These are phyloP conservation scores for Colletotrichum coccodes DNA, from an alignment of 2,329 filamentous ascomycete genomes.

Conservation along the genomic window DNA sequence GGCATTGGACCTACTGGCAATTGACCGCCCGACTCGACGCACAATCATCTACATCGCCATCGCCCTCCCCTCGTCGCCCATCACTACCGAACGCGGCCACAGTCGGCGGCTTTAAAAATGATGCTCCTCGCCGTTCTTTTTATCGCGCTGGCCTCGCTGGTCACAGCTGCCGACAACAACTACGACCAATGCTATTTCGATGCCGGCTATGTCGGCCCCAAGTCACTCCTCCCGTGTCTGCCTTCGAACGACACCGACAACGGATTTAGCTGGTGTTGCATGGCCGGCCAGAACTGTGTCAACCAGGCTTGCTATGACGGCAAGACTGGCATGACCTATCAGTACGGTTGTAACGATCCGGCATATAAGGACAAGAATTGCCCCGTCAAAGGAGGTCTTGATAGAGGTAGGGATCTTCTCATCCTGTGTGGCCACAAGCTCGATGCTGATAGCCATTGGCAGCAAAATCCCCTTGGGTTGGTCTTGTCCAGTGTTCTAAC, in stretches of 20 bases:
- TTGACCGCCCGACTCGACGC: background rate
- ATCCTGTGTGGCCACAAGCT: too few relatives aligned
- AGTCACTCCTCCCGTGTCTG: slow-evolving; percentile 11
- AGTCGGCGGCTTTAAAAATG: background rate
- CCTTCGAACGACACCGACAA: background rate
- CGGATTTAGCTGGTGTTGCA: slow-evolving; percentile 22
- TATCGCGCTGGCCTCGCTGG: background rate
- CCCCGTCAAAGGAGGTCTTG: slow-evolving; percentile 15
- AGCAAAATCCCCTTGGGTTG: slow-evolving; percentile 32
- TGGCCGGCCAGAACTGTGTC: slow-evolving; percentile 16
- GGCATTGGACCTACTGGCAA: background rate
- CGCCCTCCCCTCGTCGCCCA: background rate
- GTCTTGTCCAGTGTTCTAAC: slow-evolving; percentile 20
- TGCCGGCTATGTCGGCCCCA: slow-evolving; percentile 2
- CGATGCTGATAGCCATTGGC: background rate
- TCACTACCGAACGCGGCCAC: background rate
- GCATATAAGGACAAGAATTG: slow-evolving; percentile 26
- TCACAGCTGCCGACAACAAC: background rate
- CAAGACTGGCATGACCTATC: slow-evolving; percentile 7
- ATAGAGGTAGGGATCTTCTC: background rate
- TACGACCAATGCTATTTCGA: slow-evolving; percentile 28
- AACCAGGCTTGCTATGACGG: slow-evolving; percentile 15
- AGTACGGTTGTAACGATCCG: slow-evolving; percentile 31
- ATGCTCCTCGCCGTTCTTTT: background rate
- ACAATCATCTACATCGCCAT: background rate